Evolutionary conservation across 2,329 filamentous ascomycete species (phyloP), one percentile per base, ranked within the genome.

Genomic region (Colletotrichum sp.): DNA sequence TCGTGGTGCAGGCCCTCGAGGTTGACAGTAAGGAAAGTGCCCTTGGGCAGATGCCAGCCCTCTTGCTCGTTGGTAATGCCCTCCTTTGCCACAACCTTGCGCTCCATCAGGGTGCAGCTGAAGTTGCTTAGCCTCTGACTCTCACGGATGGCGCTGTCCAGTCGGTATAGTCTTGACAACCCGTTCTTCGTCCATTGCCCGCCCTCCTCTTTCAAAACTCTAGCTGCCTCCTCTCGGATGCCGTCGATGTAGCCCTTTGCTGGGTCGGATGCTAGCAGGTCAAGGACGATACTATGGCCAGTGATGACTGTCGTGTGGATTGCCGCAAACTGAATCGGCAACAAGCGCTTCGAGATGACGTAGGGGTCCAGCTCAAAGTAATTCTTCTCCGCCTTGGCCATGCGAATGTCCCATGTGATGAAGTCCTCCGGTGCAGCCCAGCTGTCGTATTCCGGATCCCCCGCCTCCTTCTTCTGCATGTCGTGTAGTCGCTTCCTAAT

Each of bases 241-340:
- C 80, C 78, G 5, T 85, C 84, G 6, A 89, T 69, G 27, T 83
- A 85, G 2, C 78, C 78, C 49, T 81, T 80, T 1, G 81, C 77
- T 1, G 85, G 83, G 7, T 85, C 81, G 0, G 87, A 83, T 2
- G 85, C 81, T 44, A 90, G 80, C 8, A 91, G 79, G 73, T 91
- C 89, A 12, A 90, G 79, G 68, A 90, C 79, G 36, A 86, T 82
- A 39, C 86, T 86, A 62, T 88, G 87, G 4, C 87, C 86, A 0
- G 90, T 91, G 15, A 91, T 79, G 8, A 88, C 86, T 0, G 90
- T 91, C 3, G 90, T 92, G 81, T 92, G 90, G 30, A 92, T 90
- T 22, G 90, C 88, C 4, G 90, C 90, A 75, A 92, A 92, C 79
- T 92, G 88, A 59, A 92, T 83, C 1, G 90, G 89, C 44, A 92